Evolutionary conservation across 1,139 yeast genomes (phyloP).

Genomic region (Ashbya aceris): DNA sequence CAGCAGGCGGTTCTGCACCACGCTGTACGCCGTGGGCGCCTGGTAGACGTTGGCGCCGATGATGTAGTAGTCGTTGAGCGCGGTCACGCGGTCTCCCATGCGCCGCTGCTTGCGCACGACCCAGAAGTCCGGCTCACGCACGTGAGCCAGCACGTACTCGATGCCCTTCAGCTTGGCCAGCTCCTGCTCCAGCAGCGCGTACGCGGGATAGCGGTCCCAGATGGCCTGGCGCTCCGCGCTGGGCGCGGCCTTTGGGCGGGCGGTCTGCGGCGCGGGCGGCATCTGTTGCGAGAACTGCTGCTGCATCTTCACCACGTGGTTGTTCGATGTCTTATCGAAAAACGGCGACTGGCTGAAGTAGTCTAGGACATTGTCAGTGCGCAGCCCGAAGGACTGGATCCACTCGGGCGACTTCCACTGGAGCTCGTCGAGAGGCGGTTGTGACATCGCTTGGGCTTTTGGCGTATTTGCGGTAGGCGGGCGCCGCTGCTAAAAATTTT

Average conservation of each 20-base stretch:
- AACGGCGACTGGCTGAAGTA: constrained; percentile 92
- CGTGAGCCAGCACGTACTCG: constrained; percentile 68
- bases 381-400: constrained; percentile 79
- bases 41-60: constrained; percentile 90
- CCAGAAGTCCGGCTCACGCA: constrained; percentile 90
- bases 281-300: constrained; percentile 48
- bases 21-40: constrained; percentile 60
- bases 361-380: constrained; percentile 84
- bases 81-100: constrained; percentile 40
- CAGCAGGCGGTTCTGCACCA: constrained; percentile 47
- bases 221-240: constrained; percentile 13
- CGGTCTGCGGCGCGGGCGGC: constrained; percentile 13
- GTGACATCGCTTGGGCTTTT: constrained; percentile 3
- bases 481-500: neutral
- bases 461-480: neutral
- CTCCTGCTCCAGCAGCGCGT: constrained; percentile 38
- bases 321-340: constrained; percentile 87
- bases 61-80: constrained; percentile 69
- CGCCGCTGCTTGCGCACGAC: constrained; percentile 75
- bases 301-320: constrained; percentile 93
- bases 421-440: constrained; percentile 61
- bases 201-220: constrained; percentile 22
- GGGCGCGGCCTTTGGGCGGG: constrained; percentile 8
- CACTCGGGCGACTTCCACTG: constrained; percentile 98
- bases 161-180: constrained; percentile 73